These are phyloP conservation scores for Yarrowia sp. DNA, from an alignment of 805 yeast species.

Conservation along the genomic window DNA sequence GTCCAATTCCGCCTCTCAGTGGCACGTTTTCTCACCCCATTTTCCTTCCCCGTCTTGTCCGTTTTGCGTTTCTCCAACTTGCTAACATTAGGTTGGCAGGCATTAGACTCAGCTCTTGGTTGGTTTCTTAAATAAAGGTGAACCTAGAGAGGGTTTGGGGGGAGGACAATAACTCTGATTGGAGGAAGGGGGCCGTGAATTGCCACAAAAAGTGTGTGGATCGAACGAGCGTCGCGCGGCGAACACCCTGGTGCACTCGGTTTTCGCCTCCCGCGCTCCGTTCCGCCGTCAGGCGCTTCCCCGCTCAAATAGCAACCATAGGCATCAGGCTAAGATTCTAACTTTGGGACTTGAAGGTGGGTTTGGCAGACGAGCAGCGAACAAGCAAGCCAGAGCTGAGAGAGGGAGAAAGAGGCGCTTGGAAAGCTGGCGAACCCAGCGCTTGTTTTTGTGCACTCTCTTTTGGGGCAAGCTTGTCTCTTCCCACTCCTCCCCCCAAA, in stretches of 20 bases:
- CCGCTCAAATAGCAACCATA: conserved; percentile 1
- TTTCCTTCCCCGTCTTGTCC: neutral
- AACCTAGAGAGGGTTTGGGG: neutral
- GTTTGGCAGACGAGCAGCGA: conserved; percentile 23
- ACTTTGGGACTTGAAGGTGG: neutral
- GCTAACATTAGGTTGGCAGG: neutral
- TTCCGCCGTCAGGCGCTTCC: neutral
- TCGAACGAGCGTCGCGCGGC: no score
- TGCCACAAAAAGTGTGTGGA: no score
- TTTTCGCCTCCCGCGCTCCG: no score
- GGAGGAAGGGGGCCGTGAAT: no score
- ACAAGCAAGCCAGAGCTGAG: neutral
- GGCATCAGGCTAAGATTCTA: neutral
- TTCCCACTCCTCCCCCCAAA: neutral
- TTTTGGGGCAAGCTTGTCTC: neutral
- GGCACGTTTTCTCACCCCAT: neutral
- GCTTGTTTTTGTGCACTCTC: neutral
- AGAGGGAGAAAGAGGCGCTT: neutral
- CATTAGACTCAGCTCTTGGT: conserved; percentile 6
- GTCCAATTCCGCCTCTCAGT: no score
- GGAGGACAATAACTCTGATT: neutral
- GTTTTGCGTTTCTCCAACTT: neutral
- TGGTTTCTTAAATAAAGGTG: neutral
- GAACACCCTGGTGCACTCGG: no score
- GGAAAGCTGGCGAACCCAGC: no score